phyloP scores from a whole-genome alignment of 2,329 filamentous ascomycete species.

The Cladophialophora exuberans region DNA sequence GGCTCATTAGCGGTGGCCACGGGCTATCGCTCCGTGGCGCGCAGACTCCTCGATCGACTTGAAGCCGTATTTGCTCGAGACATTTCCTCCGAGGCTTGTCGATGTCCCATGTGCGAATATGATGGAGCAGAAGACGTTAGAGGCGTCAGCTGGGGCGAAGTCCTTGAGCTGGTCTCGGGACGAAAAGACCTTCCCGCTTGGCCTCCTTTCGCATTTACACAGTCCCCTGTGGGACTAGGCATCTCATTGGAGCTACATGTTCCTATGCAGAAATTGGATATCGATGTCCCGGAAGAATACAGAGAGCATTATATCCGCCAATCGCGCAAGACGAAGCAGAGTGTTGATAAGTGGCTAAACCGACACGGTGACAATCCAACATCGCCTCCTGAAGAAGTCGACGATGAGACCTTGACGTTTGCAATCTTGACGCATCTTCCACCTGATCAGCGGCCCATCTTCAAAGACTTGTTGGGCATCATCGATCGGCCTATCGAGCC shows the following conservation, averaged over 20 bases:
- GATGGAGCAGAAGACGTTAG: conserved; percentile 61
- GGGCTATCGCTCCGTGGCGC: conserved; percentile 91
- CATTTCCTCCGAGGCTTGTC: conserved; percentile 82
- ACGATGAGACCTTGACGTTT: conserved; percentile 91
- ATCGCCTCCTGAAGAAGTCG: conserved; percentile 82
- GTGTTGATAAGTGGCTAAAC: conserved; percentile 87
- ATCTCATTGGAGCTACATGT: conserved; percentile 56
- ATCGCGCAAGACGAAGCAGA: conserved; percentile 87
- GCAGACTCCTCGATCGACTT: conserved; percentile 82
- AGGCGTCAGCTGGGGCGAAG: conserved; percentile 92
- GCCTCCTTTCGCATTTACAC: conserved; percentile 81
- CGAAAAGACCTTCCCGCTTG: conserved; percentile 82
- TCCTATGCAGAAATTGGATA: conserved; percentile 79
- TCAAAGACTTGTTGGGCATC: conserved; percentile 76
- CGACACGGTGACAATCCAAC: conserved; percentile 72
- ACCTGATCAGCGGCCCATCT: conserved; percentile 73
- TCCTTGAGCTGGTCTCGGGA: conserved; percentile 88
- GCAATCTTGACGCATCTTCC: conserved; percentile 88
- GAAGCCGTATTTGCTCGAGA: conserved; percentile 95
- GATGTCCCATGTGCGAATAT: conserved; percentile 79
- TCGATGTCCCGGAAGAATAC: conserved; percentile 92
- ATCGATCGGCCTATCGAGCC: conserved; percentile 49
- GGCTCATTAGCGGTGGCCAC: conserved; percentile 94
- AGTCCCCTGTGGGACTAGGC: conserved; percentile 60
- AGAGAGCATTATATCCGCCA: conserved; percentile 89